A percentile compares a stretch with the other conserved stretches of the same genome.
Evolutionary conservation across 2,329 filamentous ascomycete genomes (phyloP).

Genomic region (Microascus cirrosus): DNA sequence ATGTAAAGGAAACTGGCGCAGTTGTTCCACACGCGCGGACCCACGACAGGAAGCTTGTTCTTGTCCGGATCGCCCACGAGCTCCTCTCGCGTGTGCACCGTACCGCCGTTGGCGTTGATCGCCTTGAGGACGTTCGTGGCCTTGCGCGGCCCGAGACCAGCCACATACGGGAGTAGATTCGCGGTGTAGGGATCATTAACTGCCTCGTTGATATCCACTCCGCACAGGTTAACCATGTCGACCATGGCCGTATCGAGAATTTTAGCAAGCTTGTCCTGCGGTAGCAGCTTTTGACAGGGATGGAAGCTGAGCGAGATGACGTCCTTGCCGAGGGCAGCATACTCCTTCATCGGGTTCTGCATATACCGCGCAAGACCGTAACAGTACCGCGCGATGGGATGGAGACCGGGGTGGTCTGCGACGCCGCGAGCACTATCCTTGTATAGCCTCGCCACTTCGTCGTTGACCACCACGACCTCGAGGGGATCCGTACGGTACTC

Average conservation of each 20-base stretch:
- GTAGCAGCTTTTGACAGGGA: conserved; percentile 77
- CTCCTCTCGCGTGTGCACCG: conserved; percentile 74
- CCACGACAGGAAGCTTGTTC: conserved; percentile 67
- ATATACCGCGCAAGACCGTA: conserved; percentile 82
- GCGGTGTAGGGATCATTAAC: conserved; percentile 71
- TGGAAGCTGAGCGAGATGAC: conserved; percentile 82
- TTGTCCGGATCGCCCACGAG: conserved; percentile 80
- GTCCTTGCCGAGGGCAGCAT: conserved; percentile 83
- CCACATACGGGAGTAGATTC: conserved; percentile 81
- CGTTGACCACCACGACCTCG: conserved; percentile 86
- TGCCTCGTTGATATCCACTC: conserved; percentile 90
- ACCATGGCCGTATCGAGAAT: conserved; percentile 94
- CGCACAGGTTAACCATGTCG: conserved; percentile 94
- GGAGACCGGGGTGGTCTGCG: conserved; percentile 69
- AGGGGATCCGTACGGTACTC: conserved; percentile 68
- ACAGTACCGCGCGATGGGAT: conserved; percentile 76
- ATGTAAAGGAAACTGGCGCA: conserved; percentile 93
- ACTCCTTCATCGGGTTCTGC: conserved; percentile 93
- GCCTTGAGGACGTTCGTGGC: conserved; percentile 64
- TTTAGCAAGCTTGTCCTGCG: conserved; percentile 76
- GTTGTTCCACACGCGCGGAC: conserved; percentile 88
- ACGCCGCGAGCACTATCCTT: conserved; percentile 76
- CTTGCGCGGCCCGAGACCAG: conserved; percentile 85
- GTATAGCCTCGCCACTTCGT: conserved; percentile 94
- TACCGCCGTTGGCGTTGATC: conserved; percentile 82